Conservation (phyloP, 768 basidiomycete genomes). For the Melanogaster broomeanus region DNA sequence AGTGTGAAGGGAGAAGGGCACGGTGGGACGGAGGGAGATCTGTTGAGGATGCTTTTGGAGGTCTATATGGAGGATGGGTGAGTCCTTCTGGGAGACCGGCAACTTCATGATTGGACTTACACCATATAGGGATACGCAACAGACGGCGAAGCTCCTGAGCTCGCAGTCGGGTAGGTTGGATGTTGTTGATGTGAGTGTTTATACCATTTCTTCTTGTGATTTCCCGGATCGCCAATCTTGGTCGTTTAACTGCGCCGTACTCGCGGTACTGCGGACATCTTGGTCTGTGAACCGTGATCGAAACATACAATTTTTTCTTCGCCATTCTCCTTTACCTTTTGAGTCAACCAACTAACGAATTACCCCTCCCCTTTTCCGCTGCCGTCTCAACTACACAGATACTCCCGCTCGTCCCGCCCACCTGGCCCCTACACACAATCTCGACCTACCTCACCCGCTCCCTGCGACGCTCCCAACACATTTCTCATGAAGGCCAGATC, state of each 20-base stretch:
- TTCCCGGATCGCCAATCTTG: too few relatives aligned
- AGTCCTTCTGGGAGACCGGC: slow-evolving; percentile 27
- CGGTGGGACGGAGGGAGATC: slow-evolving; percentile 48
- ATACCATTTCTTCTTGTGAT: background rate
- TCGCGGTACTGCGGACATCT: too few relatives aligned
- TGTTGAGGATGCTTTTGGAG: slow-evolving; percentile 72
- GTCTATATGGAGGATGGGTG: slow-evolving; percentile 83
- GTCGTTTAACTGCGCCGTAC: too few relatives aligned
- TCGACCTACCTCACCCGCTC: slow-evolving; percentile 81
- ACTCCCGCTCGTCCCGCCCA: slow-evolving; percentile 63
- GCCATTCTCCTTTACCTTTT: background rate
- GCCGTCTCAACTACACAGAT: slow-evolving; percentile 50
- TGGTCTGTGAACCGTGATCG: background rate
- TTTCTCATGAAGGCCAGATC: slow-evolving; percentile 68
- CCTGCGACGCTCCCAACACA: slow-evolving; percentile 73
- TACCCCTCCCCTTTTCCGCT: background rate
- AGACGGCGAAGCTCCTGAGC: slow-evolving; percentile 70
- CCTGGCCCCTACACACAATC: slow-evolving; percentile 74
- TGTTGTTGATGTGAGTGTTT: slow-evolving; percentile 63
- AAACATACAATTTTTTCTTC: background rate
- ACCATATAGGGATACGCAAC: slow-evolving; percentile 49
- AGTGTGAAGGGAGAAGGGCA: slow-evolving; percentile 38
- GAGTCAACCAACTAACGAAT: background rate
- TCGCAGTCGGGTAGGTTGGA: slow-evolving; percentile 82
- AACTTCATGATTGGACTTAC: background rate